Percentiles rank a stretch among this genome's conserved stretches.
Conservation (phyloP, 2,329 filamentous ascomycete genomes). For the Davidsoniella australis region DNA sequence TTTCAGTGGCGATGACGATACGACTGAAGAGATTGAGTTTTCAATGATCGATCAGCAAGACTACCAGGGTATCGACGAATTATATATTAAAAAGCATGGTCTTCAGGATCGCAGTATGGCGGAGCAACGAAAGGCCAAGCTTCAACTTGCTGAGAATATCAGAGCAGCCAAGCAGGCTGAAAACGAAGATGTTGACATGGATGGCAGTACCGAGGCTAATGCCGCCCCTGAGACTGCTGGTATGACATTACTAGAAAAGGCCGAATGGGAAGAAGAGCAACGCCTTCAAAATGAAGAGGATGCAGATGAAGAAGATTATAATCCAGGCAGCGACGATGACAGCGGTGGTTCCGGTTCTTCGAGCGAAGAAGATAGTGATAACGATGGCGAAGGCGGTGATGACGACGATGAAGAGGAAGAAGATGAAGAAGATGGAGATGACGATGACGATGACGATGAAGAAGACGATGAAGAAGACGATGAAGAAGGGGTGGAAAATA, state of each 20-base stretch:
- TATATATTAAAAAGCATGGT: conserved; percentile 42
- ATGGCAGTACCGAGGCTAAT: conserved; percentile 21
- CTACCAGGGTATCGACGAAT: conserved; percentile 43
- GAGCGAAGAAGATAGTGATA: conserved; percentile 25
- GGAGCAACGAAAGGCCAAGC: conserved; percentile 47
- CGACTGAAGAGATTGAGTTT: conserved; percentile 47
- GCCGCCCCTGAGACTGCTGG: conserved; percentile 22
- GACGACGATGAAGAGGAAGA: conserved; percentile 19
- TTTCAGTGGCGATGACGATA: conserved; percentile 24
- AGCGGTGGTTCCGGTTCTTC: conserved; percentile 35
- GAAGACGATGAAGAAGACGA: conserved; percentile 12
- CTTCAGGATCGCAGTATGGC: conserved; percentile 54
- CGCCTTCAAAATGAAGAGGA: conserved; percentile 42
- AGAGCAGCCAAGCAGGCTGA: conserved; percentile 28
- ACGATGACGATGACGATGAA: conserved; percentile 11
- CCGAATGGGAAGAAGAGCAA: conserved; percentile 34
- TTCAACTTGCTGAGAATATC: conserved; percentile 41
- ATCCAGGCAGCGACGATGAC: conserved; percentile 37
- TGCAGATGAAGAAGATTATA: conserved; percentile 49
- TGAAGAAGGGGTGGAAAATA: background rate
- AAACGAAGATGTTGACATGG: conserved; percentile 20
- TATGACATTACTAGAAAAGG: conserved; percentile 32
- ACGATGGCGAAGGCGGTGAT: conserved; percentile 23
- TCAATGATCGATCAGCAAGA: conserved; percentile 54
- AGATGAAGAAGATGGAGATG: conserved; percentile 11